A percentile compares a stretch with the other conserved stretches of the same genome.
Evolutionary conservation across 306 rosid species (phyloP).

Genomic region (Quercus parvula): DNA sequence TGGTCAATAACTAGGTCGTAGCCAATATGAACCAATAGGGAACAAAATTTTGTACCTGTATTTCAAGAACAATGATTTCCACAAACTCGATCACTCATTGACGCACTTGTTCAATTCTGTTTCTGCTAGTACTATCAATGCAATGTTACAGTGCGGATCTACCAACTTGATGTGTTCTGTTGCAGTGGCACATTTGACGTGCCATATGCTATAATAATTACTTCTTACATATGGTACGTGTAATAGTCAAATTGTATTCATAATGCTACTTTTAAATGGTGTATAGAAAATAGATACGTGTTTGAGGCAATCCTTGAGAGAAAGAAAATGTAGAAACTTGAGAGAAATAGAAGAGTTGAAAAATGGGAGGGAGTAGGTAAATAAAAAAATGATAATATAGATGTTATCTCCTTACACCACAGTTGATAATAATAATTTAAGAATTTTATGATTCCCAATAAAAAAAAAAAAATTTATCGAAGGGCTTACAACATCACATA

Average conservation of each 20-base stretch:
- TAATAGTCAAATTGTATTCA: too few relatives aligned
- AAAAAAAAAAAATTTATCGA: too few relatives aligned
- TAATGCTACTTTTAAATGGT: background rate
- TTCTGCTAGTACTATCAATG: background rate
- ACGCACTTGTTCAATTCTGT: background rate
- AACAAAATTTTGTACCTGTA: background rate
- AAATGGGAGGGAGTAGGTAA: background rate
- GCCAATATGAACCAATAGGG: constrained; percentile 14
- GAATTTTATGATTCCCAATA: too few relatives aligned
- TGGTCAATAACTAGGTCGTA: constrained; percentile 22
- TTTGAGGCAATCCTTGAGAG: background rate
- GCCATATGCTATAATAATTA: too few relatives aligned
- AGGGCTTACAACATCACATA: too few relatives aligned
- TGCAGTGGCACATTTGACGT: background rate
- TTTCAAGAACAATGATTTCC: background rate
- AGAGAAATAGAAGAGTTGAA: background rate
- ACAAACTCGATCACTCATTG: background rate
- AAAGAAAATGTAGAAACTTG: background rate
- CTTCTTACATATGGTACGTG: too few relatives aligned
- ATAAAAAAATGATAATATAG: background rate
- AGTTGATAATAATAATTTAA: too few relatives aligned
- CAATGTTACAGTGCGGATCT: constrained; percentile 10
- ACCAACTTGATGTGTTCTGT: constrained; percentile 15
- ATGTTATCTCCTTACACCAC: too few relatives aligned
- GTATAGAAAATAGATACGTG: background rate